Conservation (phyloP, 345 rosid genomes). For the Lumnitzera racemosa region DNA sequence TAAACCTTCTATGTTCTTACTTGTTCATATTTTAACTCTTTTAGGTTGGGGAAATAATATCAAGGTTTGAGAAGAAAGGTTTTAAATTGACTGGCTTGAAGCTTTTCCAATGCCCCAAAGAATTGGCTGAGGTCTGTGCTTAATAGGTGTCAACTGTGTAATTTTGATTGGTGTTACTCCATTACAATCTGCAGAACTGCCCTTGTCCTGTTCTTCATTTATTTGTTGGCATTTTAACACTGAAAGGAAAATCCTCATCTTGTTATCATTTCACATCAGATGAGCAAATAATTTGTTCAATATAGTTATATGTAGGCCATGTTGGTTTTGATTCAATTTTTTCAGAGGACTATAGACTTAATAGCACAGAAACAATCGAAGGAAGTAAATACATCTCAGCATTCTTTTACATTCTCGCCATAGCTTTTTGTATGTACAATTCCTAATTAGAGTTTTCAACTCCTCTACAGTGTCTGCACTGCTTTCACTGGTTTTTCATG, state of each 20-base stretch:
- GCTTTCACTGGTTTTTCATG: too few species aligned
- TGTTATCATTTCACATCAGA: neutral
- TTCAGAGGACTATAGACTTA: too few species aligned
- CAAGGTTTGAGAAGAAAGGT: slow-evolving; percentile 95
- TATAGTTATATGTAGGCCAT: too few species aligned
- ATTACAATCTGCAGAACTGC: neutral
- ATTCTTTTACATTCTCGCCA: too few species aligned
- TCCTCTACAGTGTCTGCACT: too few species aligned
- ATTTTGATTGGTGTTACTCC: slow-evolving; percentile 1
- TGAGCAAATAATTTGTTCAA: too few species aligned
- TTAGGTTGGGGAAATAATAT: slow-evolving; percentile 93
- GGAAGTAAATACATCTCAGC: too few species aligned
- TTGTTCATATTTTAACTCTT: slow-evolving; percentile 3
- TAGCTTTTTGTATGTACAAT: too few species aligned
- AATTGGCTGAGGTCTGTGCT: slow-evolving; percentile 77
- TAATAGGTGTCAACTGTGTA: neutral
- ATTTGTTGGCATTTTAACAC: neutral
- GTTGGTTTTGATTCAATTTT: neutral
- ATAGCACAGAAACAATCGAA: too few species aligned
- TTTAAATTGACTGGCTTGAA: slow-evolving; percentile 76
- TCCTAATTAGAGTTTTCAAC: too few species aligned
- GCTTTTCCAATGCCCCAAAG: slow-evolving; percentile 78
- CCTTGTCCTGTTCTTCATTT: too few species aligned
- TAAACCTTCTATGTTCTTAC: too few species aligned
- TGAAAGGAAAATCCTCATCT: neutral